Evolutionary conservation across 257 asterid species (phyloP), one percentile per base, ranked within the genome.

Genomic region (Jacaranda mimosifolia): DNA sequence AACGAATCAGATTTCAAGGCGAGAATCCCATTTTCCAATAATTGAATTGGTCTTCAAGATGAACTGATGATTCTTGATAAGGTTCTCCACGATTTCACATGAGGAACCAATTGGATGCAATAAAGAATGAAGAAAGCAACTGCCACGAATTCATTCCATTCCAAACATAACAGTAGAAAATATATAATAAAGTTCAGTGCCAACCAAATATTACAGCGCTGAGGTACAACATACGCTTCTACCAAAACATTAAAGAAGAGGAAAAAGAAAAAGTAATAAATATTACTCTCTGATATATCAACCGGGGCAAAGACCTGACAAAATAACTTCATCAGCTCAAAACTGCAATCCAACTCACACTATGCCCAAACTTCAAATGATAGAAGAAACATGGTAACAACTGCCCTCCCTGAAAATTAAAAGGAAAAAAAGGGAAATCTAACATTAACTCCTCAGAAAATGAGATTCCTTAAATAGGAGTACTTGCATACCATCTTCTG

Each of bases 311-410:
- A 59, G 38, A 74, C 72, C 83, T 79, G 74, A 32, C 65, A 58
- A 19, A 58, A 57, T 58, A 39, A 80, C 66, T 60, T 45, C 80
- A 70, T 60, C 35, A 69, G 12, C 73, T 70, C 77, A 63, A 49
- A 75, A 60, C 80, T 53, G 77, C 80, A 75, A 73, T 43, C 83
- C 76, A 58, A 67, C 83, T 15, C 79, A 36, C 26, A 6, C 76
- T 55, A 36, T 26, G 35, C 3, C 32, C 73, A 63, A 36, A 59
- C 72, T 62, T 36, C 46, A 59, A 65, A 1, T 11, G 17, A 39
- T 43, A 73, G 65, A 73, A 45, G 72, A 66, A 18, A 58, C 65
- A 19, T 12, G 52, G 2, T 26, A 26, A 49, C 7, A 62, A 43
- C 42, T 10, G 21, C 15, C 19, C 5, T 32, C 60, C 72, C 46